Evolutionary conservation across 768 basidiomycete species (phyloP), one percentile per base, ranked within the genome.

Genomic region (Xerocomus potaroensis): DNA sequence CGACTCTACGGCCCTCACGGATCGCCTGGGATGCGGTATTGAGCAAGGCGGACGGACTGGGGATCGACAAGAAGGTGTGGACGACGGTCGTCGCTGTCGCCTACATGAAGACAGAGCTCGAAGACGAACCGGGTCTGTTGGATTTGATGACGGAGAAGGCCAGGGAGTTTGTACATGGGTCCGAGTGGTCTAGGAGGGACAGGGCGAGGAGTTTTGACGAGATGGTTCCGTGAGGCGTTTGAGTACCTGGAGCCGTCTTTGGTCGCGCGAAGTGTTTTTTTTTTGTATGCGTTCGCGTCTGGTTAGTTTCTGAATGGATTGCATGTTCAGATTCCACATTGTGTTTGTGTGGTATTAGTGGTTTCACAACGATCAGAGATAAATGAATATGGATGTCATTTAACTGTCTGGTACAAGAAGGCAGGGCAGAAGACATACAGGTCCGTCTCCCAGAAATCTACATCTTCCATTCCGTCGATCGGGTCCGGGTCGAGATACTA

Each of bases 41-140:
- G 4, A 48, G 57, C 8, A 68, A 72, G 49, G 65, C 59, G 1
- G 55, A 45, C 14, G 64, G 60, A 5, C 39, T 61, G 15, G 55
- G 56, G n/a, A 58, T 68, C 7, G 71, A 72, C 36, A 57, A 43
- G 18, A 62, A 41, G 9, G 49, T 74, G 9, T 81, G 80, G 80
- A 68, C 73, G 24, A 80, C 79, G 3, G 69, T 69, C 5, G 60
- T 79, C n/a, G 70, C 67, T 7, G 61, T 72, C 21, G 79, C 74
- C 1, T 82, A 70, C 47, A 53, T 81, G 57, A 55, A 62, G 50
- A 69, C 54, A 34, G 63, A 67, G 29, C 50, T 78, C 18, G 50
- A 56, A 24, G 43, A 44, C 7, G 65, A 63, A 9, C 72, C 62
- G 19, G 73, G 79, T 21, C 48, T 80, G 22, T 48, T 75, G 53